Evolutionary conservation across 345 rosid genomes (phyloP).

Genomic region (Eucalyptus paniculata): DNA sequence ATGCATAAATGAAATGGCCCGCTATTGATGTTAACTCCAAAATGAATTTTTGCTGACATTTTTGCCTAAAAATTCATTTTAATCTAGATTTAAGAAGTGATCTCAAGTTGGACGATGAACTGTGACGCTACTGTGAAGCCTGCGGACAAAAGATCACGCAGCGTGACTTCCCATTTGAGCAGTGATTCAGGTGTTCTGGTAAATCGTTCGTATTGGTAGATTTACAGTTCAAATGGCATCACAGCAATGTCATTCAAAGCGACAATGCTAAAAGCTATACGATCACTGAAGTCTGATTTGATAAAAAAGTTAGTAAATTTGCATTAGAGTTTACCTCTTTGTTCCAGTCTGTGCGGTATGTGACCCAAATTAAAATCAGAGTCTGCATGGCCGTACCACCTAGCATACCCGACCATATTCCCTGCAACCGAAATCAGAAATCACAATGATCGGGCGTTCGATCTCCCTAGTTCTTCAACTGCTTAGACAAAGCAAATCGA

Average conservation of each 20-base stretch:
- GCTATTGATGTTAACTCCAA: background rate
- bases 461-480: background rate
- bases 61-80: background rate
- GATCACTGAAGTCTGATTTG: background rate
- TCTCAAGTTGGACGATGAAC: background rate
- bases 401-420: constrained; percentile 35
- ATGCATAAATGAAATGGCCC: background rate
- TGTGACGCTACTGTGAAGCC: background rate
- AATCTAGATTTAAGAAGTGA: background rate
- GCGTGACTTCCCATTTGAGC: background rate
- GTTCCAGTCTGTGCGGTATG: constrained; percentile 29
- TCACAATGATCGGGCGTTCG: background rate
- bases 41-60: background rate
- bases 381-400: constrained; percentile 30
- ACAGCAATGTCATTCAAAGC: background rate
- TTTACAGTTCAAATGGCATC: background rate
- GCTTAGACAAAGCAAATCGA: background rate
- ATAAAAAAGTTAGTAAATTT: background rate
- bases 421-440: background rate
- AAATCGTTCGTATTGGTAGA: background rate
- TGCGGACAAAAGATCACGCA: background rate
- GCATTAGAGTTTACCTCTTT: constrained; percentile 6
- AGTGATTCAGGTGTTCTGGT: background rate
- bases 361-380: constrained; percentile 15
- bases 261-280: background rate